Evolutionary conservation across 139 green algal species (phyloP).

Genomic region (Protoeuglena noctilucae): DNA sequence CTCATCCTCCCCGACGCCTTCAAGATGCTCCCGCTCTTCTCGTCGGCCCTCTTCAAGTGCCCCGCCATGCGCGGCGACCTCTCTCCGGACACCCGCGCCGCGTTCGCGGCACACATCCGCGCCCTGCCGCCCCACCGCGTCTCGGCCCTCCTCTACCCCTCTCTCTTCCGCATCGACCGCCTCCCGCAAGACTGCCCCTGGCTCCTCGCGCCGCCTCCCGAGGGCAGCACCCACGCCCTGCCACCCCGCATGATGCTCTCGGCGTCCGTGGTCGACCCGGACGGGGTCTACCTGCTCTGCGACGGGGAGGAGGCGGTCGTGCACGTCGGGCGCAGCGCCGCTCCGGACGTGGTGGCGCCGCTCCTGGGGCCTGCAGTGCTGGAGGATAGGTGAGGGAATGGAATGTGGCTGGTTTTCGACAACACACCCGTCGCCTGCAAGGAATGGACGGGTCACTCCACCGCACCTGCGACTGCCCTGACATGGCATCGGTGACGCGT

Average conservation of each 20-base stretch:
- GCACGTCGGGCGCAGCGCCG: no score
- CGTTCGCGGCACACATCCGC: constrained; percentile 2
- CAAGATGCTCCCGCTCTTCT: constrained; percentile 78
- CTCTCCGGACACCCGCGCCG: constrained; percentile 6
- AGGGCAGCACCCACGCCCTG: not conserved
- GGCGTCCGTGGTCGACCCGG: constrained; percentile 34
- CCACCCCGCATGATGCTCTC: constrained; percentile 13
- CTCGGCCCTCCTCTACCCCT: not conserved
- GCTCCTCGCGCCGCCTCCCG: not conserved
- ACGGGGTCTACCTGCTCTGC: constrained; percentile 66
- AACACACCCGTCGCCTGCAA: no score
- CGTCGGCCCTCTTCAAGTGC: constrained; percentile 53
- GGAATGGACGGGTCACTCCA: no score
- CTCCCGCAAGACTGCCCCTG: not conserved
- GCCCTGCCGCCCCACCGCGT: not conserved
- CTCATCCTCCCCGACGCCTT: constrained; percentile 82
- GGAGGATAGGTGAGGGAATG: no score
- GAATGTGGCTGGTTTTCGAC: no score
- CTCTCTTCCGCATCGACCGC: not conserved
- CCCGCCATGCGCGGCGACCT: constrained; percentile 34
- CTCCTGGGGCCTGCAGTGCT: no score
- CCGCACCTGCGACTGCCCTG: no score
- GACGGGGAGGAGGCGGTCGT: constrained; percentile 45
- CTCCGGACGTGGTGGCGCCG: no score
- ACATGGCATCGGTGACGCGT: no score